phyloP scores from a whole-genome alignment of 257 asterid genomes.

The Oldenlandia corymbosa region DNA sequence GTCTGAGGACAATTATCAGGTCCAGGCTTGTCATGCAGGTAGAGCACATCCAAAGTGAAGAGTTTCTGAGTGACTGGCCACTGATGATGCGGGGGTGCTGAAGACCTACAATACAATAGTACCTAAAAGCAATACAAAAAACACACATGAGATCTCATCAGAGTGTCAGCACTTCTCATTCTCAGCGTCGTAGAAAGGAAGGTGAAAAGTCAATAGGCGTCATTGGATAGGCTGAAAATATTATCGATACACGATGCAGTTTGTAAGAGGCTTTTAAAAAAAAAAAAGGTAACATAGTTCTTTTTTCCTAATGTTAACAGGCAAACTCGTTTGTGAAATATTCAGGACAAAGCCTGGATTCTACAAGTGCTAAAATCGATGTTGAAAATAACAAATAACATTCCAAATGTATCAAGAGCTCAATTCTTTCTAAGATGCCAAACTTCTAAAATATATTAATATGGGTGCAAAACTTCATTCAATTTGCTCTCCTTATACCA shows the following conservation, averaged over 20 bases:
- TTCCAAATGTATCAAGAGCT: not conserved
- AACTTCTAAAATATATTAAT: not conserved
- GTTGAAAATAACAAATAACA: no score
- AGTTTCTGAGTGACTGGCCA: constrained; percentile 55
- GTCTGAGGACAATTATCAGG: constrained; percentile 88
- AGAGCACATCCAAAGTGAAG: constrained; percentile 84
- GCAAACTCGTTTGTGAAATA: not conserved
- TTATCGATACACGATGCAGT: no score
- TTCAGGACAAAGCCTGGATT: not conserved
- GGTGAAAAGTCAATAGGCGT: not conserved
- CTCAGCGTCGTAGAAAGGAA: not conserved
- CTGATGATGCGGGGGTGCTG: constrained; percentile 57
- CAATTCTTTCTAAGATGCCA: not conserved
- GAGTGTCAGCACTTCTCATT: not conserved
- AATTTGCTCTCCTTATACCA: not conserved
- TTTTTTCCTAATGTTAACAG: no score
- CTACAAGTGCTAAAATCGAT: not conserved
- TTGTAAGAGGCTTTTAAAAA: no score
- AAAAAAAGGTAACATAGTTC: no score
- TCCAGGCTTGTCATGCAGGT: constrained; percentile 95
- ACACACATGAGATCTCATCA: not conserved
- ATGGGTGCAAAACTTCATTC: not conserved
- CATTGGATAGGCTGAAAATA: no score
- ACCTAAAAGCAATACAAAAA: constrained; percentile 42
- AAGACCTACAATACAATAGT: constrained; percentile 82